Conservation (phyloP, 1,139 yeast species). For the Zygosaccharomyces pseudobailii region DNA sequence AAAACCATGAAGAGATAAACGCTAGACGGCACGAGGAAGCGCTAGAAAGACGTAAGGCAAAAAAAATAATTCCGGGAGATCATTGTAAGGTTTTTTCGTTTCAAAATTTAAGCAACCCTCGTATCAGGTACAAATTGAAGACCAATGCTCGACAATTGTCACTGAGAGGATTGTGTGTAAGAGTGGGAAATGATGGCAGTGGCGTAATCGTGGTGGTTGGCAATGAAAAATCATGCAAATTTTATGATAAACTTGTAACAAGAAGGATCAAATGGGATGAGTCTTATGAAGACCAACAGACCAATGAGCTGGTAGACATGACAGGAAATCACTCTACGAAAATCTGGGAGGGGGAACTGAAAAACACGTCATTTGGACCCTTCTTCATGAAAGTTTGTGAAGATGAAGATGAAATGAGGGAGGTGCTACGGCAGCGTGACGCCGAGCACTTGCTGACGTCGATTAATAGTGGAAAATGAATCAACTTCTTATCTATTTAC, state of each 20-base stretch:
- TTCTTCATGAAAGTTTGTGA: conserved; percentile 34
- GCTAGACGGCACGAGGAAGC: conserved; percentile 43
- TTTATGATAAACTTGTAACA: conserved; percentile 58
- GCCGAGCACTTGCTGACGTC: conserved; percentile 18
- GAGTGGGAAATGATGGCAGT: conserved; percentile 40
- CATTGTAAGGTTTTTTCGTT: conserved; percentile 62
- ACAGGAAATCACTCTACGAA: conserved; percentile 47
- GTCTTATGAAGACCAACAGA: conserved; percentile 32
- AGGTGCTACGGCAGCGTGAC: conserved; percentile 19
- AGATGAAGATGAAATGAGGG: conserved; percentile 17
- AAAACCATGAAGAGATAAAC: conserved; percentile 60
- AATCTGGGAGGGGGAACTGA: conserved; percentile 75
- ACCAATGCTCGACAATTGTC: conserved; percentile 71
- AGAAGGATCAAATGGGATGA: conserved; percentile 70
- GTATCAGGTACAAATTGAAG: conserved; percentile 68
- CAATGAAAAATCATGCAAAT: conserved; percentile 52
- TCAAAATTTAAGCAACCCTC: conserved; percentile 52
- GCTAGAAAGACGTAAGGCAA: conserved; percentile 3
- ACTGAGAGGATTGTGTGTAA: conserved; percentile 54
- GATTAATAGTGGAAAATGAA: conserved; percentile 1
- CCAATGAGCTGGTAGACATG: conserved; percentile 37
- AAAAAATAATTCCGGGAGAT: background rate
- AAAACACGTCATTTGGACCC: conserved; percentile 31
- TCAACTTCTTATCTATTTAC: conserved; percentile 7
- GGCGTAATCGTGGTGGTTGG: conserved; percentile 72